Conservation (phyloP, 164 flowering plant genomes). For the Echeveria elegans region DNA sequence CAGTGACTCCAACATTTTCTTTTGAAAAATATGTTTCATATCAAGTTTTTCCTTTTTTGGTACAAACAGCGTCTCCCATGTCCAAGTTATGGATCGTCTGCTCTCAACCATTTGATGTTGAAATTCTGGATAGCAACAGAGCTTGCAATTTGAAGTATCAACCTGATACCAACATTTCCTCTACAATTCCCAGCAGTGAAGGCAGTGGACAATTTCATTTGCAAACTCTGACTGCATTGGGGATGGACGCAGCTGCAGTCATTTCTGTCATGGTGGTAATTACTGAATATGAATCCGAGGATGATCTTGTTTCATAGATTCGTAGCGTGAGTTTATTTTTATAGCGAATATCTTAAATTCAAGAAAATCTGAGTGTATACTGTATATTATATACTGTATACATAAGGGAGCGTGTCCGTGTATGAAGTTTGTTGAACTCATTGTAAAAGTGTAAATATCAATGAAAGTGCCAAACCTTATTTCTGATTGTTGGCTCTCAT, state of each 20-base stretch:
- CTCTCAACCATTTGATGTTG: constrained; percentile 27
- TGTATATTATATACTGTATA: too few relatives aligned
- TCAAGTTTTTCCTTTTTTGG: background rate
- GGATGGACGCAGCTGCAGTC: constrained; percentile 3
- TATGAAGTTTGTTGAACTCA: too few relatives aligned
- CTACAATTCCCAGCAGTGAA: background rate
- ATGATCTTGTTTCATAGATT: background rate
- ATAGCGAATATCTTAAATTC: too few relatives aligned
- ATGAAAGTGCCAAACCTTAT: too few relatives aligned
- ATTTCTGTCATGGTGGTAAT: background rate
- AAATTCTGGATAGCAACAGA: constrained; percentile 20
- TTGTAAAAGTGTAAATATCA: too few relatives aligned
- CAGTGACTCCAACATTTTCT: background rate
- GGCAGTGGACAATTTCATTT: background rate
- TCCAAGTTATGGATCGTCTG: constrained; percentile 39
- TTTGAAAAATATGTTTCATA: background rate
- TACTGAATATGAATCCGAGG: background rate
- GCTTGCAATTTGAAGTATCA: constrained; percentile 30
- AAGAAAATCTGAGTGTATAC: too few relatives aligned
- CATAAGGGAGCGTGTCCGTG: too few relatives aligned
- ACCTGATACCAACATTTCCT: background rate
- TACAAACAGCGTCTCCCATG: constrained; percentile 40
- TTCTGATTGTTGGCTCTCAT: too few relatives aligned
- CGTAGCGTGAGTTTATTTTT: too few relatives aligned
- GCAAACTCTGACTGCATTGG: background rate